Base-by-base conservation (phyloP, 2,329 filamentous ascomycete species). In the Amauroascus niger region DNA sequence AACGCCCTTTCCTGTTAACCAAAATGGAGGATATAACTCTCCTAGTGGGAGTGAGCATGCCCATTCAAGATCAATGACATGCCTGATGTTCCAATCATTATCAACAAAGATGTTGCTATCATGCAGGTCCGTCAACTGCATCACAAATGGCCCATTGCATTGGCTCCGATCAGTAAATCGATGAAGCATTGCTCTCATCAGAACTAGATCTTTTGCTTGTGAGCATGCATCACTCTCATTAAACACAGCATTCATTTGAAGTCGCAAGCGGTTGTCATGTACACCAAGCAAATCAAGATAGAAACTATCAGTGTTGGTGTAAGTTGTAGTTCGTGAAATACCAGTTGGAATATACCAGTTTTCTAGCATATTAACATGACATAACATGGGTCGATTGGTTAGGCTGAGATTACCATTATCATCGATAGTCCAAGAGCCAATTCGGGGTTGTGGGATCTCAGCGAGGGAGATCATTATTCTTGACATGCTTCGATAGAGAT, bases 111-210 rank as follows among this genome's bases (percentile, higher is more conserved):
- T 52, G 26, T 57, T 58, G 45, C 50, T 53, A 14, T n/a, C 11
- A 40, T 72, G 66, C n/a, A 73, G 55, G 53, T 73, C 70, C 24
- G 67, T 70, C 16, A 73, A 58, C 2, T 55, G 58, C 54, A 65
- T 59, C 40, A 65, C 55, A 54, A 69, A 72, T 0, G 66, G 67
- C 4, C 69, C 67, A 30, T 61, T 46, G 14, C 60, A 57, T 14
- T 68, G 58, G 59, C 67, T 61, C 2, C 55, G 53, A 18, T 49
- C 59, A 45, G 58, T 64, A 67, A 30, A 64, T 51, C 52, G 67
- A 61, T 16, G 62, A 52, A 37, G 59, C 32, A 41, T 58, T 37
- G 56, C 67, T 67, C 43, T 64, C 63, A 52, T 63, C 58, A 46
- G 67, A 63, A 53, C 58, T 59, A 52, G 57, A 60, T 52, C 61